Base-by-base conservation (phyloP, 306 rosid genomes). In the Delonix regia region DNA sequence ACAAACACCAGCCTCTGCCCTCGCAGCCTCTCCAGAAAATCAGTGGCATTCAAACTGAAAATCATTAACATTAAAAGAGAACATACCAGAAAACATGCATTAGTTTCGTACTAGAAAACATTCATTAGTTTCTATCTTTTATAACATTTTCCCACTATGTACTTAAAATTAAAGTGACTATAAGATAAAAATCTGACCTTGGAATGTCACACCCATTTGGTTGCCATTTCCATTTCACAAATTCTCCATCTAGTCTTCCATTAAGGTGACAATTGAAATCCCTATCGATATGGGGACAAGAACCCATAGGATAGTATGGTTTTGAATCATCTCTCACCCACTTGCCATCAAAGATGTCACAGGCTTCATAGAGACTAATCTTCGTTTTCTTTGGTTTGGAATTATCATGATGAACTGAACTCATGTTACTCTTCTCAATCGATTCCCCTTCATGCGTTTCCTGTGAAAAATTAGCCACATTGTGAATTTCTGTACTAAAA, bases 181-280 rank as follows among this genome's bases (percentile, higher is more conserved):
- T 55, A 22, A 0, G 27, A 12, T 6, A 16, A 30, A 42, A 39
- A 68, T 2, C 39, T 57, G 78, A 95, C 99, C 94, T 89, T 73
- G 98, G 98, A 62, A 95, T 86, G 52, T 87, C 83, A 78, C 99
- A 95, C 45, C 84, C 88, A 78, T 87, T 82, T n/a, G 99, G 99
- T 87, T 88, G 90, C 99, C 98, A 95, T 86, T 63, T 95, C 97
- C 97, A 93, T 60, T 88, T 93, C 19, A 86, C 77, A 83, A 82
- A 95, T 8, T 74, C 96, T 7, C 75, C 56, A 61, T 95, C 99
- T 45, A 94, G 93, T 83, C 99, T 93, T 24, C 88, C 85, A 79
- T 95, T 89, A 18, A 83, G 82, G 80, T 87, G 88, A 59, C 99
- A 95, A 81, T 95, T 83, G 47, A 93, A 95, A 72, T 85, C 92